Percentiles rank a stretch among this genome's conserved stretches.
phyloP scores from a whole-genome alignment of 345 rosid species.

The Cardamine resedifolia region DNA sequence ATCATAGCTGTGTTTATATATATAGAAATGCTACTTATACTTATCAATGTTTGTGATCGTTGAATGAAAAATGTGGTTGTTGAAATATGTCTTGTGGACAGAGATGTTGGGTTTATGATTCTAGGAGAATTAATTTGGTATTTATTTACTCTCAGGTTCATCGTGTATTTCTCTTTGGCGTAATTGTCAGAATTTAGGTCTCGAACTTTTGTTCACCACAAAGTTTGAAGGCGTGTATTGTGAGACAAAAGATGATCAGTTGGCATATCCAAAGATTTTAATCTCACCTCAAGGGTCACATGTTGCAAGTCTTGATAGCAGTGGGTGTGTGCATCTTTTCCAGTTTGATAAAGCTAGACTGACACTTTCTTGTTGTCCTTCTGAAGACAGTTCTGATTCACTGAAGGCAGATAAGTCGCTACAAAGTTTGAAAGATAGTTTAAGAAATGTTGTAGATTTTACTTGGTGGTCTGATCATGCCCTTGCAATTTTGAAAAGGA shows the following conservation, averaged over 20 bases:
- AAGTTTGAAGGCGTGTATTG: conserved; percentile 65
- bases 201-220: conserved; percentile 54
- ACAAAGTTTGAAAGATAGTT: conserved; percentile 32
- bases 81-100: neutral
- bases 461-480: conserved; percentile 93
- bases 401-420: conserved; percentile 36
- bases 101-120: neutral
- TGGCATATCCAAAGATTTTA: conserved; percentile 70
- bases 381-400: conserved; percentile 38
- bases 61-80: conserved; percentile 8
- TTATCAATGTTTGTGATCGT: neutral
- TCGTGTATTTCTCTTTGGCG: conserved; percentile 72
- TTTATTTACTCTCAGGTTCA: conserved; percentile 50
- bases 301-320: conserved; percentile 69
- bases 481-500: conserved; percentile 57
- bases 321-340: conserved; percentile 65
- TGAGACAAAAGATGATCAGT: conserved; percentile 43
- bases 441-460: conserved; percentile 59
- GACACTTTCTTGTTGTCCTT: conserved; percentile 41
- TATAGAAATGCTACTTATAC: neutral
- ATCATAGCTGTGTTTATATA: neutral
- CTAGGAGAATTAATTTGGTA: conserved; percentile 15
- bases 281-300: conserved; percentile 71
- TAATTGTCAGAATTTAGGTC: conserved; percentile 45
- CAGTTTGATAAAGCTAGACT: conserved; percentile 49